phyloP scores from a whole-genome alignment of 202 grass and related monocot species.

The Schoenoplectus triqueter region DNA sequence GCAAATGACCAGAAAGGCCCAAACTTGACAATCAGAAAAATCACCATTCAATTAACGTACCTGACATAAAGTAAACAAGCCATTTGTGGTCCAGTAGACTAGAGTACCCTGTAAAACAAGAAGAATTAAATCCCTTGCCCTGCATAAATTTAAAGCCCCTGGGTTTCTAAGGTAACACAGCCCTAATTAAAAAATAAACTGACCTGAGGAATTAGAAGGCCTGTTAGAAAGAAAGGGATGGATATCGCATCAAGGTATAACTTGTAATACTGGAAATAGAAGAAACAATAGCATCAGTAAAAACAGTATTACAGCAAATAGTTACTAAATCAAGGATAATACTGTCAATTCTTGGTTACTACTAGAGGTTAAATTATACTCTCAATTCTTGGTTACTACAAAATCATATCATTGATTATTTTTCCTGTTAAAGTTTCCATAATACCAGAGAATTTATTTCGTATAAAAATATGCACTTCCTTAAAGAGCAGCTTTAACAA shows the following conservation, averaged over 20 bases:
- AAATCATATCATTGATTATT: not conserved
- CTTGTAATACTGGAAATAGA: conserved; percentile 83
- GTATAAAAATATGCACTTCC: conserved; percentile 8
- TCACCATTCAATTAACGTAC: conserved; percentile 38
- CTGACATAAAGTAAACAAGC: conserved; percentile 74
- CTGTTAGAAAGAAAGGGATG: conserved; percentile 77
- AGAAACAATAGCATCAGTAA: conserved; percentile 41
- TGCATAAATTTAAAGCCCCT: not conserved
- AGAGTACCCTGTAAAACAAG: conserved; percentile 65
- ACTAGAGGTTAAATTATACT: conserved; percentile 4
- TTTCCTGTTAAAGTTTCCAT: conserved; percentile 32
- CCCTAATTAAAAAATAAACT: conserved; percentile 47
- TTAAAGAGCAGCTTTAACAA: conserved; percentile 33
- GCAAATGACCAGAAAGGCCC: conserved; percentile 8
- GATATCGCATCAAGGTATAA: conserved; percentile 72
- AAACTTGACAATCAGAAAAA: conserved; percentile 2
- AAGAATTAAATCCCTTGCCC: not conserved
- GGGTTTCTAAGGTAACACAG: conserved; percentile 2
- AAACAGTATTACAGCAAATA: conserved; percentile 35
- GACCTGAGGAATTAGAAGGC: conserved; percentile 76
- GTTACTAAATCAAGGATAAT: conserved; percentile 8
- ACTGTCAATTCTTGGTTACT: not conserved
- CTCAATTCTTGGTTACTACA: not conserved
- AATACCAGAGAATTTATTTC: conserved; percentile 27
- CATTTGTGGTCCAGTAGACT: conserved; percentile 91